These are phyloP conservation scores for Achaetomiella virescens DNA, from an alignment of 495 filamentous ascomycete species.

Conservation along the genomic window DNA sequence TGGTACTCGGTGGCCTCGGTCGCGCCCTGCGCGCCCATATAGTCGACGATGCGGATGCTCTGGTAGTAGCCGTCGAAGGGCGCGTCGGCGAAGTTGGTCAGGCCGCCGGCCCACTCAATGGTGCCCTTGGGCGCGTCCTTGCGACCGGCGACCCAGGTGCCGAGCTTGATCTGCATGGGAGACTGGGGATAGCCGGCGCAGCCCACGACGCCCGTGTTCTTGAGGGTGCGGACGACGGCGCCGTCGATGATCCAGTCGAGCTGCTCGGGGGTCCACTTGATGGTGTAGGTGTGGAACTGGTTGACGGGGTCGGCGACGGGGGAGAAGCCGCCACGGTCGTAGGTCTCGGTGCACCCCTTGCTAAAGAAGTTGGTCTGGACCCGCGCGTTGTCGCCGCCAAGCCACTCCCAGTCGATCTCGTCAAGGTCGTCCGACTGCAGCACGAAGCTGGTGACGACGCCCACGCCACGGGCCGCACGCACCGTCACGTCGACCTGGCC, in stretches of 20 bases:
- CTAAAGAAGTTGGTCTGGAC: conserved; percentile 94
- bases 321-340: conserved; percentile 68
- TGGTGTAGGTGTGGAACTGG: conserved; percentile 75
- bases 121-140: conserved; percentile 62
- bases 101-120: conserved; percentile 82
- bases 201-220: conserved; percentile 48
- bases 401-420: conserved; percentile 92
- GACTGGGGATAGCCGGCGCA: conserved; percentile 81
- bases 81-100: conserved; percentile 64
- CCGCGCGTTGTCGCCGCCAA: conserved; percentile 54
- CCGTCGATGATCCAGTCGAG: conserved; percentile 84
- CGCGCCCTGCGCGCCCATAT: conserved; percentile 68
- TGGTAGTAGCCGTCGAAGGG: conserved; percentile 85
- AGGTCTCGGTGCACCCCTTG: conserved; percentile 73
- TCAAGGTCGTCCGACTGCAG: conserved; percentile 88
- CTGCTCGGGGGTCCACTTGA: conserved; percentile 72
- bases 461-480: conserved; percentile 58
- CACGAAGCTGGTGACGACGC: conserved; percentile 78
- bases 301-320: conserved; percentile 53
- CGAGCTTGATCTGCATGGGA: conserved; percentile 80
- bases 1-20: conserved; percentile 58
- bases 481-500: conserved; percentile 63
- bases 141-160: conserved; percentile 82
- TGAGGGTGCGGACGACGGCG: conserved; percentile 60
- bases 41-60: conserved; percentile 73